Base-by-base conservation (phyloP, 75 land plant species). In the Azolla pinnata region DNA sequence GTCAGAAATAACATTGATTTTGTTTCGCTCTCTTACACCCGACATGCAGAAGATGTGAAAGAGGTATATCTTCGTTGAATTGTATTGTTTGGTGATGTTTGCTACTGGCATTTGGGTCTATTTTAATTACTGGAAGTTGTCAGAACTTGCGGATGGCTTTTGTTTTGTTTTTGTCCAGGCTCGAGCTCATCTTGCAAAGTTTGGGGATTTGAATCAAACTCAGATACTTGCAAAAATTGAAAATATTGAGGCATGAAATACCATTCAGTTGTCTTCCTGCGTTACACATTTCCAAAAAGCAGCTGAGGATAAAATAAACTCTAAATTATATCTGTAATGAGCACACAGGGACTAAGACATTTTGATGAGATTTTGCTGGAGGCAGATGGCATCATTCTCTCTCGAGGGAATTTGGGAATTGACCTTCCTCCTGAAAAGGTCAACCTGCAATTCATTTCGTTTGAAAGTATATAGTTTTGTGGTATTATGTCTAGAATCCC, bases 351-450 rank as follows among this genome's bases (percentile, higher is more conserved):
- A 8, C 71, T 90, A 40, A 76, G 59, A 17, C 88, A 90, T 53
- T 90, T 90, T 69, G 92, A 90, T 75, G 96, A 90, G 63, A 90
- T 90, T 10, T 65, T 90, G 25, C 79, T 83, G 71, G 96, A 87
- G 68, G 96, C 96, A 42, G 96, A 90, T 70, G 96, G 96, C 1
- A 74, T 90, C 24, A 87, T 90, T 21, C 67, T 90, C 10, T 80
- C 96, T 44, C 96, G 96, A 66, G 96, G 96, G 50, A 90, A 87
- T 58, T 69, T 90, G 47, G 96, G 96, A 23, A 73, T 90, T 29
- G 96, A 90, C 74, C 84, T 87, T 10, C 96, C 91, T 9, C 88
- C 93, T 27, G 96, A 90, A 57, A 87, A 87, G 74, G 96, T 87
- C 10, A 64, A 35, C n/a, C n/a, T n/a, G n/a, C n/a, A n/a, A n/a